phyloP scores from a whole-genome alignment of 352 stramenopile genomes.

The Phytophthora ramorum region DNA sequence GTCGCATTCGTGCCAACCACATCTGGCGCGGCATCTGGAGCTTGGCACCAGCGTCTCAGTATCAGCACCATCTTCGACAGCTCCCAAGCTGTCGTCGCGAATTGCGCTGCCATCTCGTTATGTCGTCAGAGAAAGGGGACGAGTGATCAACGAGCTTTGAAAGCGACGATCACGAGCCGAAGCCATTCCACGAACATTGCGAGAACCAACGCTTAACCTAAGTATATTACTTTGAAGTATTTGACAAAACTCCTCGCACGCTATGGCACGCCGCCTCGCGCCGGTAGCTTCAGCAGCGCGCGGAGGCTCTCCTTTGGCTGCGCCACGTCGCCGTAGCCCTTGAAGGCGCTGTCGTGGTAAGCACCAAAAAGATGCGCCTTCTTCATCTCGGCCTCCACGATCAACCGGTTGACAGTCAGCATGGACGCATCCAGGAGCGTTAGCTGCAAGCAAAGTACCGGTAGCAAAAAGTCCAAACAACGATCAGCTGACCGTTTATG shows the following conservation, averaged over 20 bases:
- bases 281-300: constrained; percentile 49
- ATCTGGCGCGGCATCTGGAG: constrained; percentile 32
- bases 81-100: constrained; percentile 24
- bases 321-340: constrained; percentile 69
- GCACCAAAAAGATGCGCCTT: constrained; percentile 70
- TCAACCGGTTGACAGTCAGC: constrained; percentile 64
- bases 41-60: constrained; percentile 10
- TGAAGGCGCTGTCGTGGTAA: constrained; percentile 83
- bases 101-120: constrained; percentile 33
- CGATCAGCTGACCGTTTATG: constrained; percentile 19
- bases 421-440: constrained; percentile 71
- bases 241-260: constrained; percentile 21
- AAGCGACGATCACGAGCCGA: neutral
- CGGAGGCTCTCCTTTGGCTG: constrained; percentile 77
- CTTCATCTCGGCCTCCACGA: constrained; percentile 74
- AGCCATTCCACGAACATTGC: neutral
- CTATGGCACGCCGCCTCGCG: constrained; percentile 29
- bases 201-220: constrained; percentile 13
- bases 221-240: constrained; percentile 24
- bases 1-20: constrained; percentile 8
- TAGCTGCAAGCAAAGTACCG: constrained; percentile 37
- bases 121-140: constrained; percentile 29
- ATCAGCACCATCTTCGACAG: constrained; percentile 12
- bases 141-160: constrained; percentile 15
- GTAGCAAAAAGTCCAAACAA: constrained; percentile 4